phyloP scores from a whole-genome alignment of 192 early-diverging fungal species.

The Nowakowskiella sp. region DNA sequence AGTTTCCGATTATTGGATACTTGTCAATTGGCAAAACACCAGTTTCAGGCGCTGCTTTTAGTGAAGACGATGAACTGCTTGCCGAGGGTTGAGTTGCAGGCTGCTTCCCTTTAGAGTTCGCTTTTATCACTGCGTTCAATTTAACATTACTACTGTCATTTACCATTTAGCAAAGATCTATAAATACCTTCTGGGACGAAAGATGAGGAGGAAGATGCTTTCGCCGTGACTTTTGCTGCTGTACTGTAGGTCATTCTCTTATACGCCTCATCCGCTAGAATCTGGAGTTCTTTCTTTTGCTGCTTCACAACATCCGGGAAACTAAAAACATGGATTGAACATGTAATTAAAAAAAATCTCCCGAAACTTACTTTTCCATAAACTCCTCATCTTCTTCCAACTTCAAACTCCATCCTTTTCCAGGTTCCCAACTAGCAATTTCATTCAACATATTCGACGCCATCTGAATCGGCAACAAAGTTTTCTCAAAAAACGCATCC shows the following conservation, averaged over 20 bases:
- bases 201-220: neutral
- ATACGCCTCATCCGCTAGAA: conserved; percentile 2
- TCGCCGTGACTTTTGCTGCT: neutral
- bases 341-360: neutral
- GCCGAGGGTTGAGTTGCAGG: too few species aligned
- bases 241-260: neutral
- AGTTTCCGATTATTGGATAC: too few species aligned
- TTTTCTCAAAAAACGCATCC: conserved; percentile 9
- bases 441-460: conserved; percentile 24
- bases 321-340: neutral
- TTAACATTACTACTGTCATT: neutral
- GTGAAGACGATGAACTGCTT: too few species aligned
- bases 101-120: too few species aligned
- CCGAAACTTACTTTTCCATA: conserved; percentile 7
- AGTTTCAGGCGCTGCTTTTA: too few species aligned
- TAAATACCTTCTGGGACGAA: neutral
- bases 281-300: conserved; percentile 7
- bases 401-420: conserved; percentile 20
- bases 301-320: conserved; percentile 6
- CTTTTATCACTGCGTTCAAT: too few species aligned
- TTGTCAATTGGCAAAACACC: too few species aligned
- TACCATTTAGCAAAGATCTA: neutral
- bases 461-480: conserved; percentile 17
- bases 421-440: conserved; percentile 18
- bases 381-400: conserved; percentile 18